Base-by-base conservation (phyloP, 2,329 filamentous ascomycete species). In the Colletotrichum nymphaeae region DNA sequence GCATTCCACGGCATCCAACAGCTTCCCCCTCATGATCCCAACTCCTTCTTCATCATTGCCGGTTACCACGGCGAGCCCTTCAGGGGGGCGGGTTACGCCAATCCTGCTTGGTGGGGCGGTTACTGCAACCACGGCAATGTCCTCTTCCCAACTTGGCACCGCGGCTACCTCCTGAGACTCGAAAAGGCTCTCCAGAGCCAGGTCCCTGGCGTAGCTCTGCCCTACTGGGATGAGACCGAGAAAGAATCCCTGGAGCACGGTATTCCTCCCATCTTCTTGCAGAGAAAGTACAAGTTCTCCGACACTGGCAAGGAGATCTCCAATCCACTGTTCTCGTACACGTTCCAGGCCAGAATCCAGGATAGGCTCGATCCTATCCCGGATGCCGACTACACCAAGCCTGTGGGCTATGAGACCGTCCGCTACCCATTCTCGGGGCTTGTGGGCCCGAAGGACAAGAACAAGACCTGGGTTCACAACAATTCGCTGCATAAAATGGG, bases 111-210 rank as follows among this genome's bases (percentile, higher is more conserved):
- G 78, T 79, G 79, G 78, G 79, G 78, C 9, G 79, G 79, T 0
- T 80, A 78, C 66, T 81, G 79, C 75, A 74, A 79, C 32, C 80
- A 81, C 59, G 77, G 72, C 26, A 79, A 78, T 65, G 69, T 78
- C 55, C 73, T 78, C 24, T 79, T 78, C 68, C 77, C 78, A 9
- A 80, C 78, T 12, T 81, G 79, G 79, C 79, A 81, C 64, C 76
- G 79, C 26, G 79, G 77, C n/a, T 80, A 79, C 52, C 68, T 81
- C 8, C 35, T 74, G 7, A 69, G 74, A 1, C 72, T 80, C 5
- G 79, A 80, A 60, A 59, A 75, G 19, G 76, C 76, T 9, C 73
- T 77, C 1, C 72, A 62, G 28, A 68, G 58, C 11, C 57, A 66
- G 42, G 66, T 67, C n/a, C 53, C 30, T 11, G 67, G 55, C 37